A percentile compares a stretch with the other conserved stretches of the same genome.
Conservation (phyloP, 2,329 filamentous ascomycete species). For the Fusarium sp. region DNA sequence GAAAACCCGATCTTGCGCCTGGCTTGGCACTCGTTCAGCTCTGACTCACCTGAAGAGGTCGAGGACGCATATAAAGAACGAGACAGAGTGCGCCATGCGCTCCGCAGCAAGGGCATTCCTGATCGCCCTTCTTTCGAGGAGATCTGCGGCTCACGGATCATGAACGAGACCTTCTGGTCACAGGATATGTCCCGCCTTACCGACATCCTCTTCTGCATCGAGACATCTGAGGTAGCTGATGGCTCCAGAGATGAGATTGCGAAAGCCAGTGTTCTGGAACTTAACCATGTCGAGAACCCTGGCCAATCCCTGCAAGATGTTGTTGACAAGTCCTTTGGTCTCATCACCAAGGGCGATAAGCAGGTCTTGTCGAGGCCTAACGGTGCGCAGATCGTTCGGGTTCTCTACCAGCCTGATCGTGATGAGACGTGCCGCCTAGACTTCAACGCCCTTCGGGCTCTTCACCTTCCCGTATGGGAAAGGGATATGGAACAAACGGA, state of each 20-base stretch:
- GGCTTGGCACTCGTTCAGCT: not conserved
- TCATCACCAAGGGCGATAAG: not conserved
- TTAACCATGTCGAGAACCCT: not conserved
- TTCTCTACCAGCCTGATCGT: not conserved
- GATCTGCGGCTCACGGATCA: not conserved
- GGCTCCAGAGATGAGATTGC: not conserved
- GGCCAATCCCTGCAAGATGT: not conserved
- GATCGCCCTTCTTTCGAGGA: not conserved
- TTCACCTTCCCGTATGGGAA: not conserved
- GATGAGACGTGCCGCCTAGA: not conserved
- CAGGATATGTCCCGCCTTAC: not conserved
- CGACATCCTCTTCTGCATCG: too few species aligned
- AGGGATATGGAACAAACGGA: not conserved
- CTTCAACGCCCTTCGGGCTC: not conserved
- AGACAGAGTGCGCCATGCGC: too few species aligned
- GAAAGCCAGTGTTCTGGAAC: not conserved
- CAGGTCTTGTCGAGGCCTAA: fast-evolving
- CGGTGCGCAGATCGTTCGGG: not conserved
- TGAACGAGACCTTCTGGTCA: not conserved
- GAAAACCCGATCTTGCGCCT: not conserved
- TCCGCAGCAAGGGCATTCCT: fast-evolving
- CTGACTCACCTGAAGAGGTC: too few species aligned
- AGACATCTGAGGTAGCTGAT: fast-evolving
- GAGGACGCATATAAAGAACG: not conserved
- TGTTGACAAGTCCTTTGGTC: not conserved